phyloP scores from a whole-genome alignment of 1,284 basidiomycete species.

The Stereum hirsutum region DNA sequence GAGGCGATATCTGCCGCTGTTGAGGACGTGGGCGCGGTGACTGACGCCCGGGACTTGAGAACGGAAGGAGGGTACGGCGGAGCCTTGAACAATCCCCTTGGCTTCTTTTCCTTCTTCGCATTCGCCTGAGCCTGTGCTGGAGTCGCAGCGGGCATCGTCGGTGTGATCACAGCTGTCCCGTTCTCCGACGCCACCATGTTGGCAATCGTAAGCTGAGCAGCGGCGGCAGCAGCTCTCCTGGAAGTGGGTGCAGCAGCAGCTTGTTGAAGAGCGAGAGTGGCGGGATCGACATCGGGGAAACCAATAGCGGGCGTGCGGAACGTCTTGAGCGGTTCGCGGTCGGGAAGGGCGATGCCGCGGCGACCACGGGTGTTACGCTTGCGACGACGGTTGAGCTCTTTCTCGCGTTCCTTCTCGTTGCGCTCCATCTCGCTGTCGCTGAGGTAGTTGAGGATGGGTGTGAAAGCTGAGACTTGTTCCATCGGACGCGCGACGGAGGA shows the following conservation, averaged over 20 bases:
- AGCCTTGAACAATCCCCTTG: conserved; percentile 65
- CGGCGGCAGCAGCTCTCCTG: conserved; percentile 76
- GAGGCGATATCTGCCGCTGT: conserved; percentile 53
- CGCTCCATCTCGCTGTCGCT: conserved; percentile 84
- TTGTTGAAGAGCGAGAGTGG: conserved; percentile 52
- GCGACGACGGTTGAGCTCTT: conserved; percentile 77
- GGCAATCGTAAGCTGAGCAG: conserved; percentile 72
- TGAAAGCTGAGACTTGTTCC: conserved; percentile 73
- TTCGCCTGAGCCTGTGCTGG: conserved; percentile 25
- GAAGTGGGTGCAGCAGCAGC: conserved; percentile 60
- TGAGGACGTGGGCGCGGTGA: conserved; percentile 50
- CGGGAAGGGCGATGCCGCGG: conserved; percentile 84
- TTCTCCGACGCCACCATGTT: conserved; percentile 82
- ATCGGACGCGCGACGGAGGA: conserved; percentile 61
- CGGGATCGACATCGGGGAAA: conserved; percentile 70
- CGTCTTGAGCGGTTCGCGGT: conserved; percentile 89
- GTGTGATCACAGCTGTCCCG: conserved; percentile 46
- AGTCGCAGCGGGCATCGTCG: conserved; percentile 35
- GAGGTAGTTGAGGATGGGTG: conserved; percentile 84
- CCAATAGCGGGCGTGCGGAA: conserved; percentile 83
- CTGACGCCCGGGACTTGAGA: conserved; percentile 45
- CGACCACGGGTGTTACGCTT: conserved; percentile 86
- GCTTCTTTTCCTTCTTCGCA: conserved; percentile 53
- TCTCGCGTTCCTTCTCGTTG: conserved; percentile 89
- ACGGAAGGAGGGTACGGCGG: conserved; percentile 49